Evolutionary conservation across 2,329 filamentous ascomycete species (phyloP).

Genomic region (Nakataea oryzae): DNA sequence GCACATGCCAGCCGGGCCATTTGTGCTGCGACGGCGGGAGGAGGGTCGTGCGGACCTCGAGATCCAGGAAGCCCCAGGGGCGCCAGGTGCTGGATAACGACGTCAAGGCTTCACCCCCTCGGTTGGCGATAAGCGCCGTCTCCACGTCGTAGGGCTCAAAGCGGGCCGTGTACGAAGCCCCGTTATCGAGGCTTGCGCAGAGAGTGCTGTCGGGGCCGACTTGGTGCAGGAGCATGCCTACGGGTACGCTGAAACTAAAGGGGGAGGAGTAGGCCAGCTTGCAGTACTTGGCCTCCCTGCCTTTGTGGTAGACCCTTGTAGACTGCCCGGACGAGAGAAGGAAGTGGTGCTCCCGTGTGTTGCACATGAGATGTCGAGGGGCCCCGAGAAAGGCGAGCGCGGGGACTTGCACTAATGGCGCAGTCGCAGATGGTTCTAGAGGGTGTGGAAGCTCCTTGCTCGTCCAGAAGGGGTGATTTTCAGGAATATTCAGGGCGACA

Average conservation of each 20-base stretch:
- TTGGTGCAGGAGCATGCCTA: slow-evolving; percentile 17
- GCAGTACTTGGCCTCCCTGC: slow-evolving; percentile 24
- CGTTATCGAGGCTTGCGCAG: slow-evolving; percentile 10
- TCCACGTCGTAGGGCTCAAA: slow-evolving; percentile 5
- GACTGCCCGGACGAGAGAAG: slow-evolving; percentile 25
- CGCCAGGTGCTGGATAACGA: slow-evolving; percentile 9
- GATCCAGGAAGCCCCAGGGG: slow-evolving; percentile 9
- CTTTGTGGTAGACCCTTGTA: slow-evolving; percentile 20
- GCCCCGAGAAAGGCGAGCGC: slow-evolving; percentile 3
- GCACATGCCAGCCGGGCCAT: slow-evolving; percentile 26
- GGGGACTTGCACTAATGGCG: neutral
- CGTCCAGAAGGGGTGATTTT: slow-evolving; percentile 32
- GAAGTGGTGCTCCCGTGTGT: slow-evolving; percentile 22
- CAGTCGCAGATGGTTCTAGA: slow-evolving; percentile 5
- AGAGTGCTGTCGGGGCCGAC: slow-evolving; percentile 13
- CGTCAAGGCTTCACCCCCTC: neutral
- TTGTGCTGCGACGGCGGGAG: slow-evolving; percentile 18
- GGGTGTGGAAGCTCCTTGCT: slow-evolving; percentile 25
- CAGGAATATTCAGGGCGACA: slow-evolving; percentile 24
- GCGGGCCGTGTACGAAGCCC: slow-evolving; percentile 10
- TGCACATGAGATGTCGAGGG: slow-evolving; percentile 30
- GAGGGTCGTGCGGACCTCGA: slow-evolving; percentile 23
- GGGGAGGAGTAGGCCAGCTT: slow-evolving; percentile 31
- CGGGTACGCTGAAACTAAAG: slow-evolving; percentile 25
- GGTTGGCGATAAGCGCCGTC: neutral